These are phyloP conservation scores for Vigna radiata DNA, from an alignment of 306 rosid species.

Conservation along the genomic window DNA sequence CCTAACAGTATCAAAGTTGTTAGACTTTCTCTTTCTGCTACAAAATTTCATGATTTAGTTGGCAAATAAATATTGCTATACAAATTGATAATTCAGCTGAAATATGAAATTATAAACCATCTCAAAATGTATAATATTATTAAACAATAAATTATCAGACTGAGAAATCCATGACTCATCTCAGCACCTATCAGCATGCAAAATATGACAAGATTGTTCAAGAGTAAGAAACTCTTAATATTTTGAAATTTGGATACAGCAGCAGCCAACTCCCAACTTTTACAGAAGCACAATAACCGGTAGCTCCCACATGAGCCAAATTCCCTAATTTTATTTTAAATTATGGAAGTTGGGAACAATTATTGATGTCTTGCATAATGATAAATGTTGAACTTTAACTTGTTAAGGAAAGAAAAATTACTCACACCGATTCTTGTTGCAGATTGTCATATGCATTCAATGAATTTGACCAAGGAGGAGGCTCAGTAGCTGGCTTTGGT, in stretches of 20 bases:
- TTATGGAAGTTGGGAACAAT: constrained; percentile 13
- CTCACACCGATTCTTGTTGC: constrained; percentile 67
- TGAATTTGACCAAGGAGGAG: constrained; percentile 88
- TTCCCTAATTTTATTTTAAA: constrained; percentile 1
- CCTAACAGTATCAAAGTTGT: neutral
- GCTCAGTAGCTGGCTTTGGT: constrained; percentile 67
- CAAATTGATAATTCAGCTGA: neutral
- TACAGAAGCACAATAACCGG: neutral
- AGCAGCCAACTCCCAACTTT: neutral
- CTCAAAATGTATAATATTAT: neutral
- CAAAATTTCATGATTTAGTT: constrained; percentile 10
- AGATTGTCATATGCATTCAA: constrained; percentile 54
- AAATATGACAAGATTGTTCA: neutral
- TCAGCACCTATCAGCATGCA: constrained; percentile 3
- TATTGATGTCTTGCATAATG: neutral
- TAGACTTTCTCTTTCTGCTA: constrained; percentile 12
- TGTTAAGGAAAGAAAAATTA: constrained; percentile 3
- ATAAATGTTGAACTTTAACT: constrained; percentile 24
- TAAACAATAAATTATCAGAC: neutral
- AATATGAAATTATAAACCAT: constrained; percentile 3
- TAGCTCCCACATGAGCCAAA: constrained; percentile 7
- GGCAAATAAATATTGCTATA: constrained; percentile 2
- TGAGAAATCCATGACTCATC: constrained; percentile 9
- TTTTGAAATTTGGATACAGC: neutral
- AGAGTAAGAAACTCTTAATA: neutral